phyloP scores from a whole-genome alignment of 2,329 filamentous ascomycete species.

The Grosmannia clavigera region DNA sequence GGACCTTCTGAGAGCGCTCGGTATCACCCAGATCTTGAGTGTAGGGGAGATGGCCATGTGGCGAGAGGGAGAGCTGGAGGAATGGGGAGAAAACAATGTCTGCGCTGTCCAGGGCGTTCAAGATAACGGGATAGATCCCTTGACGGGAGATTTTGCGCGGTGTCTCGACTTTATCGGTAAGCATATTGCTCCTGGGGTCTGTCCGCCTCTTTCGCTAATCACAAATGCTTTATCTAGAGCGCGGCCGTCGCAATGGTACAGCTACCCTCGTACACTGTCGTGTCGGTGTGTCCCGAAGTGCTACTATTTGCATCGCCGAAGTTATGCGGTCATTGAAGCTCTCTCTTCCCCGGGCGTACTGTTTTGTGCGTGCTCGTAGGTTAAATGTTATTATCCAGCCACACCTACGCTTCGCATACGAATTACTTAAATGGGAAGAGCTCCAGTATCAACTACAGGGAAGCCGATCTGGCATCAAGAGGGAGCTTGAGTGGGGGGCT shows the following conservation, averaged over 20 bases:
- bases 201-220: background rate
- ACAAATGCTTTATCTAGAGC: constrained; percentile 39
- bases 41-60: constrained; percentile 83
- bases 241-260: constrained; percentile 61
- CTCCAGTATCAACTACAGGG: constrained; percentile 35
- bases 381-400: constrained; percentile 98
- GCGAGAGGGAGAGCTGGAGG: constrained; percentile 55
- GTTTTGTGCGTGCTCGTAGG: constrained; percentile 82
- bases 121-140: constrained; percentile 89
- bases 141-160: constrained; percentile 72
- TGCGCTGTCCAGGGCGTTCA: constrained; percentile 77
- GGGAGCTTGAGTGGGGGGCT: constrained; percentile 85
- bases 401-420: constrained; percentile 87
- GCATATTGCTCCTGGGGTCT: constrained; percentile 18
- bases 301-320: constrained; percentile 97
- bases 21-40: constrained; percentile 78
- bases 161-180: constrained; percentile 88
- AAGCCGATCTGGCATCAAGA: constrained; percentile 30
- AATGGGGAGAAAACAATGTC: constrained; percentile 68
- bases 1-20: constrained; percentile 63
- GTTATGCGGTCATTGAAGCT: constrained; percentile 75
- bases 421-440: constrained; percentile 94
- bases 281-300: constrained; percentile 87
- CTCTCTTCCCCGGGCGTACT: constrained; percentile 87
- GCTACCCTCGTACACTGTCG: constrained; percentile 93